Percentiles rank a stretch among this genome's conserved stretches.
Conservation (phyloP, 73 alveolate genomes). For the Effrenium voratum region DNA sequence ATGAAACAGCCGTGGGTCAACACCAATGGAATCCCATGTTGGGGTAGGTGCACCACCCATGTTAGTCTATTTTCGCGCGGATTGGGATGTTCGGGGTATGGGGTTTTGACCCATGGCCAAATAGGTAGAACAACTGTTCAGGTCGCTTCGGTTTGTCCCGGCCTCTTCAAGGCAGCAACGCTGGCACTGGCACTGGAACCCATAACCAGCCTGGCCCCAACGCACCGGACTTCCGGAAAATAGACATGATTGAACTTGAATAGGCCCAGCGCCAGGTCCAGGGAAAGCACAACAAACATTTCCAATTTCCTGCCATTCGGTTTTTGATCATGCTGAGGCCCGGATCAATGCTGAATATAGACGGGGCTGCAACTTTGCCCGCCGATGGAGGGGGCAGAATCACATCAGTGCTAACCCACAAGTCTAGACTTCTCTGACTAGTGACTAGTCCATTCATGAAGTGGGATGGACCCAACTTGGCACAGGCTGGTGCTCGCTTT, state of each 20-base stretch:
- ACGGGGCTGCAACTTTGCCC: neutral
- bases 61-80: neutral
- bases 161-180: conserved; percentile 57
- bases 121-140: neutral
- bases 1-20: neutral
- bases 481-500: too few relatives aligned
- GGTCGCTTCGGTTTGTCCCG: neutral
- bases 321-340: neutral
- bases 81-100: neutral
- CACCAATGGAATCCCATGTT: neutral
- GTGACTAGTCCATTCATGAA: too few relatives aligned
- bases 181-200: conserved; percentile 40
- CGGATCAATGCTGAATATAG: neutral
- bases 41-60: neutral
- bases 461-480: too few relatives aligned
- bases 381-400: too few relatives aligned
- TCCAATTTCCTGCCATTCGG: neutral
- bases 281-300: neutral
- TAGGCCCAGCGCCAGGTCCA: neutral
- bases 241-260: neutral
- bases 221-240: neutral
- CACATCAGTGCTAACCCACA: too few relatives aligned
- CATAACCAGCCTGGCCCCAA: conserved; percentile 12
- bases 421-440: too few relatives aligned
- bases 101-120: neutral